Conservation (phyloP, 495 filamentous ascomycete species). For the Neurospora sublineolata region DNA sequence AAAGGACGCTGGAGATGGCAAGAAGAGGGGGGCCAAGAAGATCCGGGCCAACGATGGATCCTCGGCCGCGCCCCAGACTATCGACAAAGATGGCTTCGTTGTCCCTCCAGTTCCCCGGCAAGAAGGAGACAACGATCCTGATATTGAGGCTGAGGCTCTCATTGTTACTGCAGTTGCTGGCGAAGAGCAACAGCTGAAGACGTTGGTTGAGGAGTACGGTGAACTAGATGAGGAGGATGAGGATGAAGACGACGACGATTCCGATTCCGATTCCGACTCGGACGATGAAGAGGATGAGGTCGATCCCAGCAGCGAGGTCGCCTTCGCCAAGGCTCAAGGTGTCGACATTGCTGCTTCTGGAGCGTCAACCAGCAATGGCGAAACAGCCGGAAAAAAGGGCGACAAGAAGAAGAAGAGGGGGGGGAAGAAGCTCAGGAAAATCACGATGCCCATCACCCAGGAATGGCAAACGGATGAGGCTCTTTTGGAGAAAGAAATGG, state of each 20-base stretch:
- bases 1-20: constrained; percentile 17
- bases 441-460: constrained; percentile 25
- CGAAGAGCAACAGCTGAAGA: constrained; percentile 13
- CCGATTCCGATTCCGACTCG: background rate
- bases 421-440: constrained; percentile 9
- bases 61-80: constrained; percentile 4
- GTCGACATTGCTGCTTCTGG: constrained; percentile 10
- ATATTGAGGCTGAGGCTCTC: constrained; percentile 4
- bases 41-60: constrained; percentile 10
- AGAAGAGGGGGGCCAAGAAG: constrained; percentile 15
- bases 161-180: constrained; percentile 6
- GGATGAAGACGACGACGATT: constrained; percentile 24
- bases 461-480: constrained; percentile 40
- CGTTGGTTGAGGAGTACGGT: constrained; percentile 23
- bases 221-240: constrained; percentile 21
- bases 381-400: background rate
- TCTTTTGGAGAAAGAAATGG: constrained; percentile 39
- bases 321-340: constrained; percentile 21
- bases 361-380: background rate
- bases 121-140: constrained; percentile 2
- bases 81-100: constrained; percentile 23
- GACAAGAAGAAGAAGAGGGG: background rate
- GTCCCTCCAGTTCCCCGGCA: constrained; percentile 13
- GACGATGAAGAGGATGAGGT: constrained; percentile 1
- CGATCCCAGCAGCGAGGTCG: constrained; percentile 22